Evolutionary conservation across 495 filamentous ascomycete genomes (phyloP), one percentile per base, ranked within the genome.

Genomic region (Platismatia glauca): DNA sequence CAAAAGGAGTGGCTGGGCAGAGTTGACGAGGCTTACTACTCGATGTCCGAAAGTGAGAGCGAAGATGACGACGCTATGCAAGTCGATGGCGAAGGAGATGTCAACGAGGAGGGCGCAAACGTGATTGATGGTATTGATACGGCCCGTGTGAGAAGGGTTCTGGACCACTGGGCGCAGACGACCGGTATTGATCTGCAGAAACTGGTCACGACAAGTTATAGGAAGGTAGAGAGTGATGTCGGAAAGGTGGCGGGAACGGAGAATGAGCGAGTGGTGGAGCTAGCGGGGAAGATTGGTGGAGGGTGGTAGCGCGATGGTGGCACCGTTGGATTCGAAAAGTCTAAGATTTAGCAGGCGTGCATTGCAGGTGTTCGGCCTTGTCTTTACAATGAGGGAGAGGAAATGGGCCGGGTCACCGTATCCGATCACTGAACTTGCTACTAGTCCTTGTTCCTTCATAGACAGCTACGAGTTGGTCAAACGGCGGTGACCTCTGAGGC

Each of bases 1-100:
- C 62, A 70, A 52, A 70, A 68, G 52, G 84, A 86, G 18, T 97
- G 93, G 95, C 73, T 96, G 63, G 83, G 79, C 34, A 82, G 81
- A 62, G 89, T 98, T 24, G 94, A 98, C 66, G 92, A 97, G 74
- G 91, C 91, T 22, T 97, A 97, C 73, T 98, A 87, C 69, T 96
- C 91, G 48, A 89, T 84, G 29, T 76, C 77, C n/a, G 68, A 67
- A 24, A 67, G 69, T 4, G 76, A 67, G 15, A 67, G 68, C 18
- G 66, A 61, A 34, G 65, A 67, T 35, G 64, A 61, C 22, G 58
- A 63, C 61, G 52, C 33, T 39, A 67, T 44, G 20, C 69, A 64
- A 34, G 57, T 43, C 20, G 38, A n/a, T 34, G 24, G 56, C 24
- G 34, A 63, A 53, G 66, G 63, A 68, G 29, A 18, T 16, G 20